Conservation (phyloP, 2,329 filamentous ascomycete species). For the Endoconidiophora polonica region DNA sequence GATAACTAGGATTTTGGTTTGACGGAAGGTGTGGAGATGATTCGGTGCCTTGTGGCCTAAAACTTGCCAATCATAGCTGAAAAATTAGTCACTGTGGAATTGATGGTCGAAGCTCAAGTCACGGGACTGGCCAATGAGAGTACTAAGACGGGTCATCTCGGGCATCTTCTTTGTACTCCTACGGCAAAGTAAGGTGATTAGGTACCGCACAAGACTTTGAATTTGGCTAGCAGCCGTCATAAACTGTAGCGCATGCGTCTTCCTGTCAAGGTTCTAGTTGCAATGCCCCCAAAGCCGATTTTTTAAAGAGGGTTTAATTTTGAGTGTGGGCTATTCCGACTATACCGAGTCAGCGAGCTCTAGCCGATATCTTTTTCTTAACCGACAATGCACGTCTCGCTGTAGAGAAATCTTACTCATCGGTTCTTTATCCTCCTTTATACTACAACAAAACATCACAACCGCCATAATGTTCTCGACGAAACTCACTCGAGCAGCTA, state of each 20-base stretch:
- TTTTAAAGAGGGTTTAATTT: background rate
- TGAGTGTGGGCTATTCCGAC: background rate
- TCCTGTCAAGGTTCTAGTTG: background rate
- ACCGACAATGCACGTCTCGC: too few species aligned
- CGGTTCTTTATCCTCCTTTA: too few species aligned
- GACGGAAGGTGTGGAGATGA: slow-evolving; percentile 1
- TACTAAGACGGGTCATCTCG: slow-evolving; percentile 10
- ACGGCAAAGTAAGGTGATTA: slow-evolving; percentile 1
- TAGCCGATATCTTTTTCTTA: slow-evolving; percentile 1
- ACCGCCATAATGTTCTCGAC: slow-evolving; percentile 26
- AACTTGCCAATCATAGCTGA: slow-evolving; percentile 8
- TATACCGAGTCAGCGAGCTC: slow-evolving; percentile 8
- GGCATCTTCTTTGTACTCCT: slow-evolving; percentile 4
- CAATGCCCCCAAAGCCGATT: slow-evolving; percentile 3
- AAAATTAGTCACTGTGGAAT: slow-evolving; percentile 9
- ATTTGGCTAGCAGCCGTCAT: slow-evolving; percentile 7
- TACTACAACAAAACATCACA: background rate
- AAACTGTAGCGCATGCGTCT: background rate
- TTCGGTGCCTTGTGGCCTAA: slow-evolving; percentile 5
- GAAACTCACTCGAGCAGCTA: slow-evolving; percentile 26
- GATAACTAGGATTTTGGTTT: background rate
- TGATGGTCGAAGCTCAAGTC: background rate
- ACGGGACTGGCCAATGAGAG: slow-evolving; percentile 9
- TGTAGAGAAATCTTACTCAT: background rate
- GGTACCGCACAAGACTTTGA: background rate